Evolutionary conservation across 2,329 filamentous ascomycete genomes (phyloP), one percentile per base, ranked within the genome.

Genomic region (Aspergillus nomiae): DNA sequence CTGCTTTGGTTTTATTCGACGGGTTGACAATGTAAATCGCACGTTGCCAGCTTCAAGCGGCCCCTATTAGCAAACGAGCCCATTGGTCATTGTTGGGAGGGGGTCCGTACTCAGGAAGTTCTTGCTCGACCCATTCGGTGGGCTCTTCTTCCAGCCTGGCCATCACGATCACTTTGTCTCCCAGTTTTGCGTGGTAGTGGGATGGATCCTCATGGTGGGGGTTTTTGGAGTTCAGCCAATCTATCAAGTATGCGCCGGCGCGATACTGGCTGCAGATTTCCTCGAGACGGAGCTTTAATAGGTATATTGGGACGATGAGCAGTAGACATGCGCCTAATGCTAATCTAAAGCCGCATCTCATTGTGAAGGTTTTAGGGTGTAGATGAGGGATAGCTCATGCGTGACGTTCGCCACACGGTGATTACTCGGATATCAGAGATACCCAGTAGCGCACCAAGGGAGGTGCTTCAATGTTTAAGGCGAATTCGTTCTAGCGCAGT

Each of bases 11-110:
- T 45, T 60, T 62, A 50, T 69, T 66, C 58, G 72, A 70, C 48
- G 75, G 73, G 67, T 81, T 80, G 59, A 79, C 81, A 62, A 72
- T 73, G 71, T 81, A 83, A 58, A 83, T 80, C 16, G 78, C 79
- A 30, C 73, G 73, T 70, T 83, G 75, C 81, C 81, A 83, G 67
- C 79, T 80, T 57, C 54, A 36, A 32, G 21, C 32, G 12, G 36
- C 24, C 24, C 11, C 2, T 2, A 36, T 63, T 28, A 59, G 58
- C 59, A 21, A 16, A 19, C 26, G 21, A 32, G 45, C 4, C 24
- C 3, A 51, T 32, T 7, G 48, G 11, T 30, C 2, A 30, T 19
- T 30, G 46, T 24, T 19, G 46, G 28, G 21, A 28, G 2, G 48
- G 28, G n/a, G 28, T 11, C 36, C 74, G 58, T 76, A 84, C 78